Evolutionary conservation across 1,139 yeast species (phyloP), one percentile per base, ranked within the genome.

Genomic region (Wickerhamomyces sp.): DNA sequence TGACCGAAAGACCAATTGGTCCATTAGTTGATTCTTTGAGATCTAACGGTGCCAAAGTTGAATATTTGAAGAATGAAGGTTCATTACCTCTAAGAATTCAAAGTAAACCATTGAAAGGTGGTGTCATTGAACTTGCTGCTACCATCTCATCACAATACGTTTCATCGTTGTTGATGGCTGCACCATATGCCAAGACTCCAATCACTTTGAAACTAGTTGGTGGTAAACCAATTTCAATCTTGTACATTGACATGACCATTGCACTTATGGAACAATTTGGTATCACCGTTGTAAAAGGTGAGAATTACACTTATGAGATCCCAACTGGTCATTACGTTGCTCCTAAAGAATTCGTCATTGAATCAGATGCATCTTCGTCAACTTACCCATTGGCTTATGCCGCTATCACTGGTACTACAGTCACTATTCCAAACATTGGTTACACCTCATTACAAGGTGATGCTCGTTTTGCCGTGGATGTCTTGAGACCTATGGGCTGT

Each of bases 291-390:
- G 83, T 94, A 8, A 58, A 68, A 21, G 72, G 82, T 20, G 91
- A 86, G 57, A 78, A 72, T 22, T 72, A 85, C 65, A 87, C 96
- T 25, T 91, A 91, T 61, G 84, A 81, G 55, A 87, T 91, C 58
- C 98, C 98, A 35, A 74, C 74, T 52, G 96, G 89, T 3, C 63
- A 68, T 18, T 91, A 93, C 58, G 62, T 59, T 30, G 87, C 89
- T 46, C 99, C 99, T 15, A 45, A 68, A 3, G 91, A 81, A 51
- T 91, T 91, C 53, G 85, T 83, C 23, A 78, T 91, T 47, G 99
- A 91, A 61, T 85, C 96, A 10, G 99, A 91, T 62, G 99, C 99
- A n/a, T 87, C 96, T 18, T 86, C 96, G 16, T 97, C 98, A 2
- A 93, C 98, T 11, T 91, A 91, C 54, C 98, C 99, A 30, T 71